phyloP scores from a whole-genome alignment of 768 basidiomycete genomes.

The Trametes gibbosa region DNA sequence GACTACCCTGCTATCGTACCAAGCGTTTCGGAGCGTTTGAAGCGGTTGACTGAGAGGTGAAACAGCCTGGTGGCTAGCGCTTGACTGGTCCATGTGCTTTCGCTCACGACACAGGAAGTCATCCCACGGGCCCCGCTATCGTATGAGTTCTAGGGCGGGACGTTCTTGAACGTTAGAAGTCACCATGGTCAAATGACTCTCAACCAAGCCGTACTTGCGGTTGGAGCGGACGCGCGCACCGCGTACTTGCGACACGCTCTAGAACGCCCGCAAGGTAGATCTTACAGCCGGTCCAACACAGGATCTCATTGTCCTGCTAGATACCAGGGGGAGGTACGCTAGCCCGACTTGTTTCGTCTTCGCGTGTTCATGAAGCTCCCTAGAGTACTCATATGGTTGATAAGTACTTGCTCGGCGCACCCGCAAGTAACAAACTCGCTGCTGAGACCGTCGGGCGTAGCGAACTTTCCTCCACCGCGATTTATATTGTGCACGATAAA shows the following conservation, averaged over 20 bases:
- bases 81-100: constrained; percentile 27
- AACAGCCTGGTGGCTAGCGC: constrained; percentile 35
- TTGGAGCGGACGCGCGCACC: constrained; percentile 7
- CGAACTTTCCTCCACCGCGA: constrained; percentile 31
- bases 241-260: constrained; percentile 33
- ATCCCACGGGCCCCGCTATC: constrained; percentile 42
- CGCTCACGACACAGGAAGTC: constrained; percentile 24
- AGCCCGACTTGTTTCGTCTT: neutral
- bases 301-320: constrained; percentile 50
- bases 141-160: constrained; percentile 59
- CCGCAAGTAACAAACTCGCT: constrained; percentile 36
- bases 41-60: constrained; percentile 34
- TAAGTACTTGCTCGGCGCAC: constrained; percentile 37
- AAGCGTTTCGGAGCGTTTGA: constrained; percentile 31
- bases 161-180: constrained; percentile 43
- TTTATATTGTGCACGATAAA: constrained; percentile 55
- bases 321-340: constrained; percentile 25
- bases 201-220: too few species aligned
- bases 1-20: constrained; percentile 16
- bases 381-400: constrained; percentile 43
- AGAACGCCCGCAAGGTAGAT: constrained; percentile 43
- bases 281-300: constrained; percentile 64
- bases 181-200: constrained; percentile 20
- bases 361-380: constrained; percentile 9
- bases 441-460: constrained; percentile 26